Evolutionary conservation across 2,329 filamentous ascomycete genomes (phyloP).

Genomic region (Xylariaceae sp.): DNA sequence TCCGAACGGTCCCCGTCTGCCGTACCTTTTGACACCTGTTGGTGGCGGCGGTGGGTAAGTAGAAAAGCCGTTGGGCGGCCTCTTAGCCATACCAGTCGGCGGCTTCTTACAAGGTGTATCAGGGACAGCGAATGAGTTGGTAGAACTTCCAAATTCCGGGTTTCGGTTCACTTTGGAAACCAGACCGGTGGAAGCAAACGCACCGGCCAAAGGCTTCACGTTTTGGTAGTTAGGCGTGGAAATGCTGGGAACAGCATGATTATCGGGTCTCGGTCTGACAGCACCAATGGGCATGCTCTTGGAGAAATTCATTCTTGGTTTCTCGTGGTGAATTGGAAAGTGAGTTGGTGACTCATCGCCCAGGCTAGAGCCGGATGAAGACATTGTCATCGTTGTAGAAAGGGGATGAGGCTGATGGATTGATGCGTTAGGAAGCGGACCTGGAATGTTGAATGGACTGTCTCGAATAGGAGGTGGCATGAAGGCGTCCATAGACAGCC

Average conservation of each 20-base stretch:
- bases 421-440: slow-evolving; percentile 50
- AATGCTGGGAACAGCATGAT: slow-evolving; percentile 37
- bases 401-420: slow-evolving; percentile 72
- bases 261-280: slow-evolving; percentile 21
- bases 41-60: slow-evolving; percentile 55
- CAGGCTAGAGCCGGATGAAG: slow-evolving; percentile 76
- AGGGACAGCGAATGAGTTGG: slow-evolving; percentile 64
- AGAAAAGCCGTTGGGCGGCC: slow-evolving; percentile 62
- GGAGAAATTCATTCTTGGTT: slow-evolving; percentile 60
- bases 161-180: slow-evolving; percentile 92
- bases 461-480: slow-evolving; percentile 62
- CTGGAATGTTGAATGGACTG: slow-evolving; percentile 57
- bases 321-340: slow-evolving; percentile 52
- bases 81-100: slow-evolving; percentile 9
- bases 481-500: slow-evolving; percentile 77
- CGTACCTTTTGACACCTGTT: slow-evolving; percentile 56
- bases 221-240: slow-evolving; percentile 76
- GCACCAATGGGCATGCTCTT: slow-evolving; percentile 61
- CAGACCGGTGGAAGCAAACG: slow-evolving; percentile 90
- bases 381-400: slow-evolving; percentile 81
- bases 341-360: slow-evolving; percentile 65
- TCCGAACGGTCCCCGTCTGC: slow-evolving; percentile 67
- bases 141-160: slow-evolving; percentile 60
- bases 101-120: slow-evolving; percentile 92
- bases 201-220: slow-evolving; percentile 71